Evolutionary conservation across 2,329 filamentous ascomycete species (phyloP).

Genomic region (Diatrype stigma): DNA sequence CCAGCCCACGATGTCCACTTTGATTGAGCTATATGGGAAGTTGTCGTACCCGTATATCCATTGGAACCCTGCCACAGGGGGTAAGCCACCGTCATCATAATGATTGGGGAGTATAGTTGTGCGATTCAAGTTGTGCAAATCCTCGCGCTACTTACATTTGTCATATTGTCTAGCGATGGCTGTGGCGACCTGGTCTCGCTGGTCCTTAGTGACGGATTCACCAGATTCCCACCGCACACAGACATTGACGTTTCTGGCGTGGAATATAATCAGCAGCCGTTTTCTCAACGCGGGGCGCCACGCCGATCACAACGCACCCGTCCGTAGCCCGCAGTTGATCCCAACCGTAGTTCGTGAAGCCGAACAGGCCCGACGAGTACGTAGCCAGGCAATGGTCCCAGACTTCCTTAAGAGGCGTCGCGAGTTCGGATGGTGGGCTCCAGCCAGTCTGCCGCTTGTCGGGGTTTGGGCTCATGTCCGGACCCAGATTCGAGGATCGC

Average conservation of each 20-base stretch:
- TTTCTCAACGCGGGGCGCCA: background rate
- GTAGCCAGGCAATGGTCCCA: conserved; percentile 27
- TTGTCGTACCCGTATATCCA: conserved; percentile 39
- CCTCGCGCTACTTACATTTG: conserved; percentile 24
- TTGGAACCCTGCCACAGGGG: conserved; percentile 25
- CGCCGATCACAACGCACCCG: conserved; percentile 16
- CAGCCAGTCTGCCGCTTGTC: conserved; percentile 24
- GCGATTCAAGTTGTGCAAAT: background rate
- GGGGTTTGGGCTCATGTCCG: conserved; percentile 6
- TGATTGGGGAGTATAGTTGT: no score
- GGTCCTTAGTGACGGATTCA: conserved; percentile 30
- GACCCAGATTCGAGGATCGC: background rate
- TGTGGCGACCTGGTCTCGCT: conserved; percentile 32
- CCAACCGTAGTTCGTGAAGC: conserved; percentile 32
- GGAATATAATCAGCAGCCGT: background rate
- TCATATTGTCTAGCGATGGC: conserved; percentile 32
- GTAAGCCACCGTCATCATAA: background rate
- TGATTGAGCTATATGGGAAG: conserved; percentile 37
- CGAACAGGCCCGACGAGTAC: conserved; percentile 18
- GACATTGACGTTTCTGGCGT: conserved; percentile 26
- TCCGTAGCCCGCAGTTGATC: conserved; percentile 28
- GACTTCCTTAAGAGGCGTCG: conserved; percentile 23
- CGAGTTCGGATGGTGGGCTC: conserved; percentile 24
- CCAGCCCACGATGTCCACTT: conserved; percentile 20
- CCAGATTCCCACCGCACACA: conserved; percentile 43